Percentiles rank a stretch among this genome's conserved stretches.
Evolutionary conservation across 208 protist species (phyloP).

Genomic region (Acanthamoeba culbertsoni): DNA sequence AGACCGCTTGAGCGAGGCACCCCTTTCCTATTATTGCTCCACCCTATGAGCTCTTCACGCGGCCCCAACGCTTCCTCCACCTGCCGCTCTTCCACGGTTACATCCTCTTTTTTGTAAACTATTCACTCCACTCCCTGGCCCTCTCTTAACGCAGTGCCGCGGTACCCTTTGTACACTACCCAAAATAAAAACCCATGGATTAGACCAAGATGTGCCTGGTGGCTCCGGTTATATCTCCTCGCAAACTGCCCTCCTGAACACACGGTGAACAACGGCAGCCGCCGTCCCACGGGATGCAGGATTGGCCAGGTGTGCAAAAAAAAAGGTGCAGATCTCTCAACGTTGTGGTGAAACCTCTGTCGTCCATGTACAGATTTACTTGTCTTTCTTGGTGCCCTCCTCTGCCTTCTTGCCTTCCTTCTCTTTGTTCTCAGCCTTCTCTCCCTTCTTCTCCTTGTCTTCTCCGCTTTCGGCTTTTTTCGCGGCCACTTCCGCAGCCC

Average conservation of each 20-base stretch:
- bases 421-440: slow-evolving; percentile 2
- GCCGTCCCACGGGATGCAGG: too few relatives aligned
- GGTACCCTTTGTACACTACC: background rate
- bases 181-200: background rate
- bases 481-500: background rate
- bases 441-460: slow-evolving; percentile 29
- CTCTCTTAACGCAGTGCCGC: background rate
- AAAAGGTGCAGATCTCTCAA: too few relatives aligned
- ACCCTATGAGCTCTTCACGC: background rate
- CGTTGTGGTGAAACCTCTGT: too few relatives aligned
- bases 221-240: too few relatives aligned
- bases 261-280: too few relatives aligned
- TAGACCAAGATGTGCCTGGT: too few relatives aligned
- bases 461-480: background rate
- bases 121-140: background rate
- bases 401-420: slow-evolving; percentile 7
- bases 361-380: too few relatives aligned
- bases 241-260: too few relatives aligned
- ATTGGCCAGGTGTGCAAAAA: too few relatives aligned
- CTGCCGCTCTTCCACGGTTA: background rate
- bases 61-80: background rate
- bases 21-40: too few relatives aligned
- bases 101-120: background rate
- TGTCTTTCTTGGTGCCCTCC: background rate
- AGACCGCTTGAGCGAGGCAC: background rate